Conservation (phyloP, 139 green algal genomes). For the Dunaliella sp. region DNA sequence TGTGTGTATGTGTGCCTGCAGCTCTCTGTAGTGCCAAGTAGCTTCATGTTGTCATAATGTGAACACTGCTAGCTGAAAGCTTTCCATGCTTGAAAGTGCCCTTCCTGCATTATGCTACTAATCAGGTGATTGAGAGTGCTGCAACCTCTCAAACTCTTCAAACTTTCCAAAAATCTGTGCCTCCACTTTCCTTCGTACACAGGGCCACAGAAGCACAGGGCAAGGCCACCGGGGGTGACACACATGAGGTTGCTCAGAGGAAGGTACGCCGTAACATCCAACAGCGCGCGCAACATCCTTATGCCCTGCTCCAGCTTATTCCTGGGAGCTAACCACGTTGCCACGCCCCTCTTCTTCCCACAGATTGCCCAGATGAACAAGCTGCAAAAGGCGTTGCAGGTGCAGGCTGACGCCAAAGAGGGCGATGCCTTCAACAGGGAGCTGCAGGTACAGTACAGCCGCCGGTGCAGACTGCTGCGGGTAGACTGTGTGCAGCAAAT, state of each 20-base stretch:
- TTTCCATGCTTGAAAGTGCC: too few relatives aligned
- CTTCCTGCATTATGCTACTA: too few relatives aligned
- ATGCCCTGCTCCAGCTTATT: background rate
- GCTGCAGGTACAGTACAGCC: constrained; percentile 50
- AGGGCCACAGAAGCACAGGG: background rate
- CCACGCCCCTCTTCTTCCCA: background rate
- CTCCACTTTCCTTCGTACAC: background rate
- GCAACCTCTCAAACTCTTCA: too few relatives aligned
- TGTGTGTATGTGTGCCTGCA: too few relatives aligned
- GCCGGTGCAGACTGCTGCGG: background rate
- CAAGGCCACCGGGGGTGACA: constrained; percentile 56
- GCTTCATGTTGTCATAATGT: too few relatives aligned
- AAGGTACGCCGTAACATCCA: constrained; percentile 26
- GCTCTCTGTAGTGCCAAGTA: too few relatives aligned
- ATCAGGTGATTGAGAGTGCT: background rate
- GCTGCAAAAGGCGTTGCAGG: constrained; percentile 61
- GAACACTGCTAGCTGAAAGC: too few relatives aligned
- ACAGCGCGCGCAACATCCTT: background rate
- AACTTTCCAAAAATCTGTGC: too few relatives aligned
- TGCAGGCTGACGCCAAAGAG: constrained; percentile 68
- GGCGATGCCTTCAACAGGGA: constrained; percentile 92
- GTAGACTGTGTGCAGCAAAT: too few relatives aligned
- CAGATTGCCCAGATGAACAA: constrained; percentile 82
- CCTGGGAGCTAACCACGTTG: background rate
- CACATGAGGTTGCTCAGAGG: constrained; percentile 73